Evolutionary conservation across 2,329 filamentous ascomycete species (phyloP).

Genomic region (Cladorrhinum sp.): DNA sequence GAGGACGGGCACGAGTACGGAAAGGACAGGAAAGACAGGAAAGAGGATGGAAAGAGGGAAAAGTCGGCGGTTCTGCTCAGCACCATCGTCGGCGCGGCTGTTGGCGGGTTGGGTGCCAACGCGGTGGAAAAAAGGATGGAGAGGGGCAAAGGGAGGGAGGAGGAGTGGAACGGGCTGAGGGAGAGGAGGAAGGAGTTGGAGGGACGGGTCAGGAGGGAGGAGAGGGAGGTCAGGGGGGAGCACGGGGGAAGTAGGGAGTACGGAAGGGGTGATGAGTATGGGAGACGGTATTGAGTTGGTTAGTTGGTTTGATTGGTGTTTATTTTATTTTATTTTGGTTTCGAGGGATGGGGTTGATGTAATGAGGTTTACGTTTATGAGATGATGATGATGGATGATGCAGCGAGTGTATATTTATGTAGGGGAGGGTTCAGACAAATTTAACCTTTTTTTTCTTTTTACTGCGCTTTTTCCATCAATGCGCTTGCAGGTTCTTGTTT

Average conservation of each 20-base stretch:
- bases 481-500: no score
- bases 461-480: no score
- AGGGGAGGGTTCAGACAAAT: no score
- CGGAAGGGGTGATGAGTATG: not conserved
- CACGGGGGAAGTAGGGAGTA: not conserved
- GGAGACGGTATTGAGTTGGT: slow-evolving; percentile 2
- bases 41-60: slow-evolving; percentile 32
- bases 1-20: not conserved
- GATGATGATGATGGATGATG: no score
- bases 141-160: slow-evolving; percentile 34
- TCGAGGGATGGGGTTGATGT: no score
- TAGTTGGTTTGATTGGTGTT: no score
- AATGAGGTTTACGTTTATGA: no score
- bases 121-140: slow-evolving; percentile 46
- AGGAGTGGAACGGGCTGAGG: slow-evolving; percentile 34
- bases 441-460: no score
- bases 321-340: no score
- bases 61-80: slow-evolving; percentile 41
- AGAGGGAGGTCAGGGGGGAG: not conserved
- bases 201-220: slow-evolving; percentile 6
- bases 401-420: no score
- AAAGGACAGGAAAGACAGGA: slow-evolving; percentile 28
- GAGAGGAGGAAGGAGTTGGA: slow-evolving; percentile 35
- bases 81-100: slow-evolving; percentile 53
- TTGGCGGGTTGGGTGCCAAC: slow-evolving; percentile 54